Percentiles rank a stretch among this genome's conserved stretches.
These are phyloP conservation scores for Haplographium delicatum DNA, from an alignment of 495 filamentous ascomycete species.

Conservation along the genomic window DNA sequence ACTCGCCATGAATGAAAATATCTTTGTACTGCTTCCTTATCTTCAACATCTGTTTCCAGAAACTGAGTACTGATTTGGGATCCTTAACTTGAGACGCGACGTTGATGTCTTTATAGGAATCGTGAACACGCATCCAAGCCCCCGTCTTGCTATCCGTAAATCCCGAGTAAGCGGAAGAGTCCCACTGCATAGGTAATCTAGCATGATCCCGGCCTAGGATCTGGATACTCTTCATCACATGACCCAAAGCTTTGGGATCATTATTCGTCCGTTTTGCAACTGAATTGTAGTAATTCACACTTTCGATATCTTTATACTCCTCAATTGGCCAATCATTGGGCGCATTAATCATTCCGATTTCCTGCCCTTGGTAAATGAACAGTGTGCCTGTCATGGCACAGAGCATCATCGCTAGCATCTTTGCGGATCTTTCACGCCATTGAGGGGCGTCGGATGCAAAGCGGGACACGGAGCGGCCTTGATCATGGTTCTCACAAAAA, in stretches of 20 bases:
- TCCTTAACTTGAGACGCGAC: constrained; percentile 39
- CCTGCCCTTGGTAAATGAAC: constrained; percentile 74
- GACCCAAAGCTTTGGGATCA: constrained; percentile 40
- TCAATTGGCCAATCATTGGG: constrained; percentile 58
- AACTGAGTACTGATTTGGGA: constrained; percentile 35
- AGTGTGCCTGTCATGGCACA: constrained; percentile 59
- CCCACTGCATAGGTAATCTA: constrained; percentile 60
- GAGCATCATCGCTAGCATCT: constrained; percentile 59
- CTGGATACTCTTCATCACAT: constrained; percentile 53
- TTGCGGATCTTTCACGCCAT: constrained; percentile 43
- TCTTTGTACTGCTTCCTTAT: constrained; percentile 37
- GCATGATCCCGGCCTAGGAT: constrained; percentile 51
- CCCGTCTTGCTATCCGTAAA: constrained; percentile 38
- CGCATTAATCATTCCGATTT: constrained; percentile 71
- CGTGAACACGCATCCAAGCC: constrained; percentile 57
- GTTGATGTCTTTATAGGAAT: constrained; percentile 47
- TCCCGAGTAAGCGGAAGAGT: constrained; percentile 39
- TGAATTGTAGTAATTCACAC: constrained; percentile 56
- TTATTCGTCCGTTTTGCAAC: constrained; percentile 25
- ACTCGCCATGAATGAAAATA: constrained; percentile 41
- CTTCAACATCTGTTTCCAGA: constrained; percentile 41
- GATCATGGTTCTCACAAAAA: constrained; percentile 73
- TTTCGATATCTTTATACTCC: constrained; percentile 70
- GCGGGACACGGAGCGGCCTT: constrained; percentile 58
- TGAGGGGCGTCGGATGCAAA: constrained; percentile 45